These are phyloP conservation scores for Epichloe amarillans DNA, from an alignment of 2,329 filamentous ascomycete species.

Conservation along the genomic window DNA sequence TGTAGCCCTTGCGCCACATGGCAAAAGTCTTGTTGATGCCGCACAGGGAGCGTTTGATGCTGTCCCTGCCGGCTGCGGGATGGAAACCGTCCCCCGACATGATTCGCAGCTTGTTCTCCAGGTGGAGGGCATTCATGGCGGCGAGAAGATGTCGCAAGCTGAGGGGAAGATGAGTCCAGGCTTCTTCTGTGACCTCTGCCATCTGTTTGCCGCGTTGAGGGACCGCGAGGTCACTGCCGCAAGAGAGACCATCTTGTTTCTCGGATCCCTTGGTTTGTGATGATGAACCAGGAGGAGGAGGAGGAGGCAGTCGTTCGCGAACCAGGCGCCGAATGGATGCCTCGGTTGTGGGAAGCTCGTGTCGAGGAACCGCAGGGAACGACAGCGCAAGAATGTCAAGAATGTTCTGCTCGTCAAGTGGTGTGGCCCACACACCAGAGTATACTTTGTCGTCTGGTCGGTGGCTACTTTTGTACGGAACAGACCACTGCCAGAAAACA, in stretches of 20 bases:
- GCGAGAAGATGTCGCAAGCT: conserved; percentile 6
- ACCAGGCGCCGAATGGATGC: conserved; percentile 6
- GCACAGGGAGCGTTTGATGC: conserved; percentile 3
- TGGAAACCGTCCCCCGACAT: conserved; percentile 6
- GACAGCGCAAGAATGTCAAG: conserved; percentile 1
- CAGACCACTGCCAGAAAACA: conserved; percentile 10
- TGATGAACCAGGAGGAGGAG: too few species aligned
- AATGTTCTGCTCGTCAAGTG: neutral
- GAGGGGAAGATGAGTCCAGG: conserved; percentile 5
- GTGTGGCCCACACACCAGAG: conserved; percentile 6
- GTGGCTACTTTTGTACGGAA: conserved; percentile 9
- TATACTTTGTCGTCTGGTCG: conserved; percentile 8
- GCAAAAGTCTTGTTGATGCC: conserved; percentile 7
- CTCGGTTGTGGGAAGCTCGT: conserved; percentile 6
- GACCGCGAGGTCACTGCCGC: neutral
- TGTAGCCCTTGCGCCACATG: conserved; percentile 10
- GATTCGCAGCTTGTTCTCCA: conserved; percentile 7
- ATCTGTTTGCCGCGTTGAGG: neutral
- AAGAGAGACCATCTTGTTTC: neutral
- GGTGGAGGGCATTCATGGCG: conserved; percentile 6
- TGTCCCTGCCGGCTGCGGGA: conserved; percentile 4
- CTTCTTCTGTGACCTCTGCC: conserved; percentile 5
- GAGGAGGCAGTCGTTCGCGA: conserved; percentile 2
- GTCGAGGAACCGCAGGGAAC: conserved; percentile 4
- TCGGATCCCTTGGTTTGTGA: neutral